Percentiles rank a stretch among this genome's conserved stretches.
Conservation (phyloP, 1,284 basidiomycete species). For the Melampsora medusae region DNA sequence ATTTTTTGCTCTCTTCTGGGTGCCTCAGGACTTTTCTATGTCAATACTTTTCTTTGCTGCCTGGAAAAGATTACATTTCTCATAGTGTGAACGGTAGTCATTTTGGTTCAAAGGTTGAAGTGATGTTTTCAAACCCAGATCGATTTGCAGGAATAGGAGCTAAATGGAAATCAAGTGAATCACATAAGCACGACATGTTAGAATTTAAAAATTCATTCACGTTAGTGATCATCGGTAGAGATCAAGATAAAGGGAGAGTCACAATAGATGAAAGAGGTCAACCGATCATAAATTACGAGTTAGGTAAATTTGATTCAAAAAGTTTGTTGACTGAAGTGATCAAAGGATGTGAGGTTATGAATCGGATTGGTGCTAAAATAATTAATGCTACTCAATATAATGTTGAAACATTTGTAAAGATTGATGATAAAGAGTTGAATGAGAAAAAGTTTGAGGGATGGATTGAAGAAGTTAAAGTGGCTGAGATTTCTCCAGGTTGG, state of each 20-base stretch:
- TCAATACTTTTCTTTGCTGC: too few species aligned
- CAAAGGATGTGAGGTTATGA: conserved; percentile 55
- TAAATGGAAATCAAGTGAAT: conserved; percentile 53
- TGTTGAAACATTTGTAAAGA: conserved; percentile 49
- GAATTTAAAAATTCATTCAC: conserved; percentile 53
- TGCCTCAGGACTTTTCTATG: too few species aligned
- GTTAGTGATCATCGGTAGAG: conserved; percentile 52
- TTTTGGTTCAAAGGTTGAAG: conserved; percentile 58
- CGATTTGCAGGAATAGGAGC: conserved; percentile 53
- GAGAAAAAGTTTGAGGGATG: conserved; percentile 49
- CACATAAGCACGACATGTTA: conserved; percentile 56
- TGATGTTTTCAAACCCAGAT: conserved; percentile 56
- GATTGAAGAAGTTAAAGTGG: conserved; percentile 35
- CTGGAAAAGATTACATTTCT: too few species aligned
- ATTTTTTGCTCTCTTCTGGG: too few species aligned
- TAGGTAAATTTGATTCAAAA: conserved; percentile 55
- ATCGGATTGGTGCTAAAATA: conserved; percentile 56
- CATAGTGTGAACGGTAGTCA: conserved; percentile 49
- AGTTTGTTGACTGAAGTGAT: conserved; percentile 55
- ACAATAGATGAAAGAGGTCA: conserved; percentile 54
- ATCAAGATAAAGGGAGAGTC: conserved; percentile 54
- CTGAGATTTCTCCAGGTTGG: conserved; percentile 16
- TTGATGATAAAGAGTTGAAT: conserved; percentile 50
- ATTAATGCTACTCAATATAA: conserved; percentile 55
- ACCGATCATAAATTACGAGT: conserved; percentile 55